Evolutionary conservation across 768 basidiomycete species (phyloP).

Genomic region (Cantharellus anzutake): DNA sequence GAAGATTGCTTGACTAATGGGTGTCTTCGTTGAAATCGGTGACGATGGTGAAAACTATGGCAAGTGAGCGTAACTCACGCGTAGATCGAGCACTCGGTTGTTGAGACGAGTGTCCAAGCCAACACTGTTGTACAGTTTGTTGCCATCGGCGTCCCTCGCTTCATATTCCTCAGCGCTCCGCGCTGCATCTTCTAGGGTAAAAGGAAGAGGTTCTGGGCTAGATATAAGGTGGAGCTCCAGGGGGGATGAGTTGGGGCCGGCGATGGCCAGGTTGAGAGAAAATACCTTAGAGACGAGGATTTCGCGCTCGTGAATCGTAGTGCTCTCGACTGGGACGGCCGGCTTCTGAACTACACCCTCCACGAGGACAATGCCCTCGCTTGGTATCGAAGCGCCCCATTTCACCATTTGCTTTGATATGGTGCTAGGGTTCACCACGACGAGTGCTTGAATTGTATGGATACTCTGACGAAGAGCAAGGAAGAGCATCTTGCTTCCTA

Average conservation of each 20-base stretch:
- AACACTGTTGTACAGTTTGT: constrained; percentile 41
- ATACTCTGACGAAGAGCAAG: constrained; percentile 77
- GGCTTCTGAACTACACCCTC: constrained; percentile 53
- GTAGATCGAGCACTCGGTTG: constrained; percentile 82
- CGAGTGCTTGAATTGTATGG: constrained; percentile 70
- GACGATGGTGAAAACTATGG: background rate
- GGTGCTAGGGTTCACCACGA: constrained; percentile 47
- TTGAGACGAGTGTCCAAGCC: constrained; percentile 87
- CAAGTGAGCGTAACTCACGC: constrained; percentile 31
- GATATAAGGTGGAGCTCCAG: constrained; percentile 62
- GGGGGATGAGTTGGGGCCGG: background rate
- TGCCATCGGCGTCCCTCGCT: constrained; percentile 40
- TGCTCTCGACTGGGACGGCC: constrained; percentile 78
- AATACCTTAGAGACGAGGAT: constrained; percentile 64
- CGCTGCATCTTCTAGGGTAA: constrained; percentile 82
- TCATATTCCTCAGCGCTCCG: constrained; percentile 61
- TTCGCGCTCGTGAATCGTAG: constrained; percentile 73
- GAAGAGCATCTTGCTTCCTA: constrained; percentile 85
- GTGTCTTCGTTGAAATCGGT: constrained; percentile 34
- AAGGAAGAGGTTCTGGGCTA: constrained; percentile 65
- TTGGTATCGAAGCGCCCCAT: constrained; percentile 58
- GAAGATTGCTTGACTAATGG: constrained; percentile 93
- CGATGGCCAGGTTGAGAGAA: constrained; percentile 1
- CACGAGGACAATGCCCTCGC: constrained; percentile 83
- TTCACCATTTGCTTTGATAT: constrained; percentile 97